phyloP scores from a whole-genome alignment of 2,329 filamentous ascomycete species.

The Fusarium illudens region DNA sequence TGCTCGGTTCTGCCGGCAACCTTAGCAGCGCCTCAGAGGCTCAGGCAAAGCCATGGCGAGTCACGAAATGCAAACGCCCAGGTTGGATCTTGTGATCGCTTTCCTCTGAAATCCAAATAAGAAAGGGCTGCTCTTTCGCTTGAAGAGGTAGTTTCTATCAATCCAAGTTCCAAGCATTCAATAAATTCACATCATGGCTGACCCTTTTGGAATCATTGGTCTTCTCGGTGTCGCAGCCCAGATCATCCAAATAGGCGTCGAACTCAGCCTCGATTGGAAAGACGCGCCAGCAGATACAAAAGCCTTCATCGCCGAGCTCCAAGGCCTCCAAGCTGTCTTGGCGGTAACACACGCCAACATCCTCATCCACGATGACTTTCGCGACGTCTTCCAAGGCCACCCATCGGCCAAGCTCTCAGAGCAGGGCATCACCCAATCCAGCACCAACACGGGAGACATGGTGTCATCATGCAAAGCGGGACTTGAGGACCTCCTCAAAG shows the following conservation, averaged over 20 bases:
- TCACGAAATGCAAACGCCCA: not conserved
- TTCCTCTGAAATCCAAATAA: not conserved
- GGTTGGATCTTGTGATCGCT: not conserved
- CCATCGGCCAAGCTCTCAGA: not conserved
- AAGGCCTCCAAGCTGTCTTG: not conserved
- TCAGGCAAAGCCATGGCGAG: not conserved
- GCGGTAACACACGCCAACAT: not conserved
- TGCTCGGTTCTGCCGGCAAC: not conserved
- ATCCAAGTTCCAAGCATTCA: not conserved
- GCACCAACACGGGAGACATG: not conserved
- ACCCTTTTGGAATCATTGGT: not conserved
- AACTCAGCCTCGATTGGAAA: not conserved
- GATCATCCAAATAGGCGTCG: not conserved
- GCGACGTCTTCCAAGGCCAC: not conserved
- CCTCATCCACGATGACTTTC: not conserved
- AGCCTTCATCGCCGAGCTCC: not conserved
- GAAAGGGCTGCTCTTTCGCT: not conserved
- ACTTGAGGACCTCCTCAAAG: not conserved
- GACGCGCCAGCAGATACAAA: not conserved
- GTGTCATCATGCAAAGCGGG: not conserved
- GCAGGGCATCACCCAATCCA: fast-evolving
- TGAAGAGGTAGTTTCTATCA: not conserved
- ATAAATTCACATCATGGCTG: not conserved
- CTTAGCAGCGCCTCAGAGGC: not conserved
- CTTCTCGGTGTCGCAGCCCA: not conserved